Evolutionary conservation across 768 basidiomycete genomes (phyloP).

Genomic region (Tulasnella sp.): DNA sequence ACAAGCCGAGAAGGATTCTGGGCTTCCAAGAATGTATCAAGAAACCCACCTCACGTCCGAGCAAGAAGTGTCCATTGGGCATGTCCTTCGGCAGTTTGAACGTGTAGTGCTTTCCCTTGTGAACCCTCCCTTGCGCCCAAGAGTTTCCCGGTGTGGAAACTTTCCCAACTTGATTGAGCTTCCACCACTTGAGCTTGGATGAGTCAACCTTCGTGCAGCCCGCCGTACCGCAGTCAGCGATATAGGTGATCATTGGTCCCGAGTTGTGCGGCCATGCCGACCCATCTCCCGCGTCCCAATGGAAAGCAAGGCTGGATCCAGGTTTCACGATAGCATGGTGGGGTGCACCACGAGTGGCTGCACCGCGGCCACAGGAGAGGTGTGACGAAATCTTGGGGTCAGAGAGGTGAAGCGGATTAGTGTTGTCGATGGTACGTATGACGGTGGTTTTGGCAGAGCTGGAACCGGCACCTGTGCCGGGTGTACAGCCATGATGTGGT

Average conservation of each 20-base stretch:
- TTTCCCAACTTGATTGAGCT: constrained; percentile 40
- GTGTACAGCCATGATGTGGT: constrained; percentile 35
- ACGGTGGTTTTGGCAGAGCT: constrained; percentile 21
- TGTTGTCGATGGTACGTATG: constrained; percentile 37
- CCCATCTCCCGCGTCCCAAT: constrained; percentile 31
- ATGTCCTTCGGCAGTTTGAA: constrained; percentile 27
- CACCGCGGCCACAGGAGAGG: constrained; percentile 34
- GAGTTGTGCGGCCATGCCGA: constrained; percentile 21
- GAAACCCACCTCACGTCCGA: constrained; percentile 43
- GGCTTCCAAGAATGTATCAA: too few relatives aligned
- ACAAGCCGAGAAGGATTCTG: background rate
- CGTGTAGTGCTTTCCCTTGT: constrained; percentile 2
- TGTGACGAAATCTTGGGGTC: constrained; percentile 44
- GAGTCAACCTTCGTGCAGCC: constrained; percentile 53
- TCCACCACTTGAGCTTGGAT: constrained; percentile 61
- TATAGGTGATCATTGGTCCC: constrained; percentile 66
- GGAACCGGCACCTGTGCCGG: constrained; percentile 27
- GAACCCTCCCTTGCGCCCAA: constrained; percentile 6
- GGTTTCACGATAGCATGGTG: constrained; percentile 48
- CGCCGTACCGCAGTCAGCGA: constrained; percentile 45
- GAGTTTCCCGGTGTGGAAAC: background rate
- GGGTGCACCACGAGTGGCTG: constrained; percentile 35
- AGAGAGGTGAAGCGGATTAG: constrained; percentile 42
- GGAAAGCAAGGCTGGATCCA: constrained; percentile 26
- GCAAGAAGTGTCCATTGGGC: constrained; percentile 57